These are phyloP conservation scores for Penicillium atrosanguineum DNA, from an alignment of 495 filamentous ascomycete species.

Conservation along the genomic window DNA sequence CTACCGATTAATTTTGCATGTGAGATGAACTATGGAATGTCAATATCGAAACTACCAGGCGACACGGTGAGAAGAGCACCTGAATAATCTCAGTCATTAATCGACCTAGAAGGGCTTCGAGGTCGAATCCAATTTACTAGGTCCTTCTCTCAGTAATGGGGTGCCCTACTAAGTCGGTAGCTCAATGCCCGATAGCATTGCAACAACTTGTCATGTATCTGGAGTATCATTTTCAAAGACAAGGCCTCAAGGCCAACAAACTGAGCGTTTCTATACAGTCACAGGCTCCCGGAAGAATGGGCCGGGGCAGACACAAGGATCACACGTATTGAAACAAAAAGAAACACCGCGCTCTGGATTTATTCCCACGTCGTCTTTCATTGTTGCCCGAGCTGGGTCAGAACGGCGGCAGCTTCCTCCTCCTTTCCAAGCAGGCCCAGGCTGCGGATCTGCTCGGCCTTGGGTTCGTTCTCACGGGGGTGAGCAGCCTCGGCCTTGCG, in stretches of 20 bases:
- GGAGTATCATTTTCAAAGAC: conserved; percentile 33
- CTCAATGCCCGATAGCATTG: background rate
- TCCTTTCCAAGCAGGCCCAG: conserved; percentile 78
- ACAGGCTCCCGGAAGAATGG: conserved; percentile 23
- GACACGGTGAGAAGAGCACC: no score
- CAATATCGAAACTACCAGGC: no score
- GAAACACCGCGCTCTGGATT: conserved; percentile 24
- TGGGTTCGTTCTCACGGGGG: conserved; percentile 71
- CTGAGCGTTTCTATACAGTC: conserved; percentile 45
- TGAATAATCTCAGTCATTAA: no score
- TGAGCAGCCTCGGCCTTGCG: conserved; percentile 73
- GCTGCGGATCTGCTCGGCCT: conserved; percentile 76
- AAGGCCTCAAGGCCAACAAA: conserved; percentile 19
- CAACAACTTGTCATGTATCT: conserved; percentile 10
- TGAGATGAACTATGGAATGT: no score
- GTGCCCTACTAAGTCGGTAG: background rate
- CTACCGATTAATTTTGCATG: no score
- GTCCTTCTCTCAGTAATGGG: background rate
- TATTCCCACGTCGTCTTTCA: conserved; percentile 17
- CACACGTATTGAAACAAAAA: conserved; percentile 31
- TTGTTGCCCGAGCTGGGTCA: conserved; percentile 36
- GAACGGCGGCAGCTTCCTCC: conserved; percentile 68
- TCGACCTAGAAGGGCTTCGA: no score
- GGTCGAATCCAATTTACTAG: no score
- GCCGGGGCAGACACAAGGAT: conserved; percentile 29